Evolutionary conservation across 139 green algal genomes (phyloP).

Genomic region (Eudorina sp.): DNA sequence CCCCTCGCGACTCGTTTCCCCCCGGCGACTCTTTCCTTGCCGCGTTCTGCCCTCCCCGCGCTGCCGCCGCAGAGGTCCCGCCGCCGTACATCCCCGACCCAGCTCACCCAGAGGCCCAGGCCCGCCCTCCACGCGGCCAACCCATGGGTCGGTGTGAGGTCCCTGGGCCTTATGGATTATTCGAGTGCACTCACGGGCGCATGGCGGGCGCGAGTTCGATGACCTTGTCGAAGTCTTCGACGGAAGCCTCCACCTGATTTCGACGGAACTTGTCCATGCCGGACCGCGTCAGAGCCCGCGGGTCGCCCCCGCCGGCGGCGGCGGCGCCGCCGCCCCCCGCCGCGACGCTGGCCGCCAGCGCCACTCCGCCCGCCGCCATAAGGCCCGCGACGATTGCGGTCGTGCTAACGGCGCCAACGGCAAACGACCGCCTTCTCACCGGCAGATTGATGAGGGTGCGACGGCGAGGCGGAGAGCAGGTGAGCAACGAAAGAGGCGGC

Average conservation of each 20-base stretch:
- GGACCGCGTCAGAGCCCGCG: conserved; percentile 43
- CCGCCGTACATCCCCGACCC: too few relatives aligned
- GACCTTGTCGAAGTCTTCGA: conserved; percentile 75
- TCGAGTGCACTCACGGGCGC: conserved; percentile 70
- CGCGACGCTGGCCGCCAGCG: conserved; percentile 29
- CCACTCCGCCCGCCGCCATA: conserved; percentile 40
- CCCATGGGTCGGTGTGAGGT: too few relatives aligned
- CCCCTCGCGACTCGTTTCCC: too few relatives aligned
- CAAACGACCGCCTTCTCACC: conserved; percentile 1
- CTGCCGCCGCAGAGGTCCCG: too few relatives aligned
- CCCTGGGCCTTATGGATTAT: too few relatives aligned
- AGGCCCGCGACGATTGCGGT: conserved; percentile 23
- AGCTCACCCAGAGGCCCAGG: too few relatives aligned
- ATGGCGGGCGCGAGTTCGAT: conserved; percentile 60
- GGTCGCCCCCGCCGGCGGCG: conserved; percentile 19
- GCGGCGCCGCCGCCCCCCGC: too few relatives aligned
- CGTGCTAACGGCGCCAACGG: conserved; percentile 7
- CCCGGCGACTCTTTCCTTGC: too few relatives aligned
- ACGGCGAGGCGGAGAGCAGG: background rate
- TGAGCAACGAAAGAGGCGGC: background rate
- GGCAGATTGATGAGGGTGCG: background rate
- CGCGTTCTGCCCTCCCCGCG: too few relatives aligned
- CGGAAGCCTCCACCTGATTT: conserved; percentile 71
- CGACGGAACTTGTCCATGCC: conserved; percentile 69
- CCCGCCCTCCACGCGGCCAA: too few relatives aligned